Evolutionary conservation across 306 rosid genomes (phyloP), one percentile per base, ranked within the genome.

Genomic region (Astragalus membranaceus): DNA sequence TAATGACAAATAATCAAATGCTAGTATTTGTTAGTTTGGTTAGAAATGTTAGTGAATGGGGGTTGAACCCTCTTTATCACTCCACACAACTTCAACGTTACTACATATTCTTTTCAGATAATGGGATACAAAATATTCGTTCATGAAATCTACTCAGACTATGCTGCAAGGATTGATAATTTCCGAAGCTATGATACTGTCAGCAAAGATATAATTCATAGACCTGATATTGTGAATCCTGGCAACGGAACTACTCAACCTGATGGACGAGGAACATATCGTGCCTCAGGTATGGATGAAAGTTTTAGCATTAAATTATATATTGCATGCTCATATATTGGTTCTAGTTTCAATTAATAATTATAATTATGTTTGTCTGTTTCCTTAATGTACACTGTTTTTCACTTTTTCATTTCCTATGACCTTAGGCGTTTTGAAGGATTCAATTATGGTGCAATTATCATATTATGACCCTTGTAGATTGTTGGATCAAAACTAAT

Each of bases 131-230:
- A 94, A 84, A 88, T 94, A 70, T 94, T 84, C 71, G 89, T 88
- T 51, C 90, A 95, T 69, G n/a, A n/a, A n/a, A n/a, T n/a, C n/a
- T n/a, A n/a, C n/a, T n/a, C n/a, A n/a, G n/a, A n/a, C n/a, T n/a
- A 91, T 83, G 99, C 97, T 47, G 96, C 97, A 70, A 89, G 97
- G 85, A 82, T 95, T 50, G 99, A 95, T 64, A 95, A 95, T 85
- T 91, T 91, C 82, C 82, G 95, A 82, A 91, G 99, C 80, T 95
- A 95, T 76, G 97, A 80, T 79, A 82, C 97, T 29, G 83, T 95
- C 64, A 95, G 97, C 84, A 91, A 85, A 80, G 99, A 95, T 85
- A 89, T 95, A 77, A 95, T 95, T 77, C 99, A 91, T 76, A 84
- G 99, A 72, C 97, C 99, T 35, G 99, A 95, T 85, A 88, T 91